Evolutionary conservation across 495 filamentous ascomycete species (phyloP).

Genomic region (Neurospora tetrasperma): DNA sequence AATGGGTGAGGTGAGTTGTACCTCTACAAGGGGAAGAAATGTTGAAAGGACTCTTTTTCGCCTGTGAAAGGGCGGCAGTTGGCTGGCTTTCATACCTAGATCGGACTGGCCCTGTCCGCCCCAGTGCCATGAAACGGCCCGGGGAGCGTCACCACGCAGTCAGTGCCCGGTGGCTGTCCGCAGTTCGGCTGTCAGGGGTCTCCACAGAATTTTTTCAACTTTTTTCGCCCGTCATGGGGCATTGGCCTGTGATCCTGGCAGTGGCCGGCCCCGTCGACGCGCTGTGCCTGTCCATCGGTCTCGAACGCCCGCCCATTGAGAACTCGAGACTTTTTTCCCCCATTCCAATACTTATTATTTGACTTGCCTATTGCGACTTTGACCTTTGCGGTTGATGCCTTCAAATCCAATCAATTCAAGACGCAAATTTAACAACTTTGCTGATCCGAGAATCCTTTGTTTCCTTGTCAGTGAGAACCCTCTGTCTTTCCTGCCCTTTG

Average conservation of each 20-base stretch:
- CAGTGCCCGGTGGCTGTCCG: background rate
- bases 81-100: no score
- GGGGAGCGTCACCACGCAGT: background rate
- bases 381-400: background rate
- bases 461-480: background rate
- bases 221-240: slow-evolving; percentile 11
- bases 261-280: slow-evolving; percentile 1
- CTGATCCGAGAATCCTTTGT: background rate
- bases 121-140: no score
- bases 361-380: background rate
- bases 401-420: background rate
- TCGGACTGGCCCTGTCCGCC: no score
- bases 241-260: slow-evolving; percentile 1
- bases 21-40: background rate
- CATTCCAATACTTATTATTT: slow-evolving; percentile 1
- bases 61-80: no score
- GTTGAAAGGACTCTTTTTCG: background rate
- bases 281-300: background rate
- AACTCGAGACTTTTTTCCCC: background rate
- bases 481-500: background rate
- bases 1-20: background rate
- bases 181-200: slow-evolving; percentile 1
- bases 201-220: slow-evolving; percentile 24
- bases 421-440: background rate
- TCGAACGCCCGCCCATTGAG: no score